phyloP scores from a whole-genome alignment of 495 filamentous ascomycete species.

The Lophiostoma macrostomum region DNA sequence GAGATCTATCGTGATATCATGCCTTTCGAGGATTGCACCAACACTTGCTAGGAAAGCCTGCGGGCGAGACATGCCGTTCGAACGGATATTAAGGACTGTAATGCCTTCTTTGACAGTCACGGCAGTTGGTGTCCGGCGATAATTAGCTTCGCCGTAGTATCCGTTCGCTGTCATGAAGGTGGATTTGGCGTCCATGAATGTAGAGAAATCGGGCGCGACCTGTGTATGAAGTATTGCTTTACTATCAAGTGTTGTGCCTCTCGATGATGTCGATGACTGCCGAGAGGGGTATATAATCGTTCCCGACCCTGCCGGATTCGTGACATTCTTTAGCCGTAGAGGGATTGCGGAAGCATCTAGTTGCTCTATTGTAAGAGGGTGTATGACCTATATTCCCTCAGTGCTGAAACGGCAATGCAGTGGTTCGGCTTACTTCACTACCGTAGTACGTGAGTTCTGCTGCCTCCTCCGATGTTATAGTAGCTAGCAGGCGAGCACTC shows the following conservation, averaged over 20 bases:
- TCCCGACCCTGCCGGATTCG: conserved; percentile 41
- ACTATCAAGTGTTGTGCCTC: no score
- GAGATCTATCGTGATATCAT: conserved; percentile 41
- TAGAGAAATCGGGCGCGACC: no score
- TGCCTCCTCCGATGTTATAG: conserved; percentile 83
- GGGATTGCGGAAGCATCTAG: conserved; percentile 42
- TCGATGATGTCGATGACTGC: conserved; percentile 7
- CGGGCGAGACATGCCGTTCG: conserved; percentile 42
- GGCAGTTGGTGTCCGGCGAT: conserved; percentile 41
- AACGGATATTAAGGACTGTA: conserved; percentile 42
- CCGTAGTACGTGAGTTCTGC: conserved; percentile 92
- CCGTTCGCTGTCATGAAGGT: conserved; percentile 42
- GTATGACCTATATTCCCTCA: conserved; percentile 45
- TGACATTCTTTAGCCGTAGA: conserved; percentile 45
- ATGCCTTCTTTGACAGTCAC: conserved; percentile 45
- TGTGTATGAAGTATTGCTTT: no score
- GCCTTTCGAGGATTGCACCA: conserved; percentile 38
- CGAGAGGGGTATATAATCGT: conserved; percentile 43
- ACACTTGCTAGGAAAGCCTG: conserved; percentile 42
- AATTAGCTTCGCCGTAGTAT: conserved; percentile 39
- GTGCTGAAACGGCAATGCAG: background rate
- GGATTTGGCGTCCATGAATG: conserved; percentile 8
- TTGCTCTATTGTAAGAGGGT: conserved; percentile 48
- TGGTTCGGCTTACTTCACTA: conserved; percentile 32
- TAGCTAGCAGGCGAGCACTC: conserved; percentile 68